Evolutionary conservation across 768 basidiomycete species (phyloP).

Genomic region (Lactarius hatsudake): DNA sequence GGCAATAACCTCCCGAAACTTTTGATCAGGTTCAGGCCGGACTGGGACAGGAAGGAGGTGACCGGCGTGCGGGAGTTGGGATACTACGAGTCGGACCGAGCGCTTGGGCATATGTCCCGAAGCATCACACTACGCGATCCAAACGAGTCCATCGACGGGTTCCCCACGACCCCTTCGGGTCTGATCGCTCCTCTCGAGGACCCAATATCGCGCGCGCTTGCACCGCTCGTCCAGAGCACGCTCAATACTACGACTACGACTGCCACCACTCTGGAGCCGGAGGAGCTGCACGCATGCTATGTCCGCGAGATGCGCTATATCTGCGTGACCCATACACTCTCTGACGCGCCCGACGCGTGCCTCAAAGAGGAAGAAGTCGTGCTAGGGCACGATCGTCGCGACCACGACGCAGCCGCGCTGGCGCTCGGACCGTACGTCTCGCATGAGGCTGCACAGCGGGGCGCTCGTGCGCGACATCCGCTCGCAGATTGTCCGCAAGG

Average conservation of each 20-base stretch:
- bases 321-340: conserved; percentile 62
- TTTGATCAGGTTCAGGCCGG: conserved; percentile 68
- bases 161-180: not conserved
- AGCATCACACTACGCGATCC: conserved; percentile 48
- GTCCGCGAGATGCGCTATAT: conserved; percentile 70
- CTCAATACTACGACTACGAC: not conserved
- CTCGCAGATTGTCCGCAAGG: conserved; percentile 31
- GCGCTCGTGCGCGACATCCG: conserved; percentile 54
- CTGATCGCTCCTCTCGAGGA: conserved; percentile 1
- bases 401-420: conserved; percentile 62
- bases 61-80: conserved; percentile 51
- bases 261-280: not conserved
- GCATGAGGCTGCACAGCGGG: conserved; percentile 58
- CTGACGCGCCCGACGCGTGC: conserved; percentile 50
- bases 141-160: conserved; percentile 28
- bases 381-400: conserved; percentile 72
- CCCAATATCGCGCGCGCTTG: conserved; percentile 11
- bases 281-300: conserved; percentile 49
- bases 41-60: conserved; percentile 59
- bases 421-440: conserved; percentile 55
- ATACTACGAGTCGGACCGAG: conserved; percentile 69
- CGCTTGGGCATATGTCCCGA: conserved; percentile 71
- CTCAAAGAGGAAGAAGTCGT: conserved; percentile 75
- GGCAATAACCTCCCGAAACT: conserved; percentile 44
- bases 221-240: not conserved